Percentiles rank a stretch among this genome's conserved stretches.
Evolutionary conservation across 2,329 filamentous ascomycete species (phyloP).

Genomic region (Aspergillus tanneri): DNA sequence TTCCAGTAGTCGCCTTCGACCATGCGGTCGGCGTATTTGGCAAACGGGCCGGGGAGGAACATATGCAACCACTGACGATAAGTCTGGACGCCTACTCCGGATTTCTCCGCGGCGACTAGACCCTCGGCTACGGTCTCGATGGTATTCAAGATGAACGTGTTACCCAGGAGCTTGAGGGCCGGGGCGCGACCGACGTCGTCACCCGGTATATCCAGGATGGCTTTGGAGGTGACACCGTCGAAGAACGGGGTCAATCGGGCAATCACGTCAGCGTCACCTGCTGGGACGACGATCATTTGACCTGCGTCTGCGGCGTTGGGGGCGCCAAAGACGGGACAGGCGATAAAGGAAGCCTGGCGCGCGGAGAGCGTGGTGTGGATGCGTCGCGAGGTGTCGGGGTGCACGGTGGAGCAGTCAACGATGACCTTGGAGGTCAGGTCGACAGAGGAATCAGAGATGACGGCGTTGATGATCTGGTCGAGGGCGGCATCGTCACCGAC

Average conservation of each 20-base stretch:
- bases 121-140: slow-evolving; percentile 76
- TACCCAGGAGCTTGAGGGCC: slow-evolving; percentile 78
- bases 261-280: slow-evolving; percentile 62
- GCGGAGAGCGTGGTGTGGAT: slow-evolving; percentile 58
- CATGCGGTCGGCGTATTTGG: slow-evolving; percentile 74
- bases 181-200: slow-evolving; percentile 68
- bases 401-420: slow-evolving; percentile 83
- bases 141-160: slow-evolving; percentile 82
- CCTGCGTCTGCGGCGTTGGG: slow-evolving; percentile 57
- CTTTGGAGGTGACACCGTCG: slow-evolving; percentile 68
- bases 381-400: slow-evolving; percentile 73
- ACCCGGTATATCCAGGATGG: slow-evolving; percentile 69
- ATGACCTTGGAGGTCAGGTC: slow-evolving; percentile 71
- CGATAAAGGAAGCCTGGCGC: slow-evolving; percentile 71
- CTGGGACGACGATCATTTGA: slow-evolving; percentile 69
- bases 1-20: slow-evolving; percentile 71
- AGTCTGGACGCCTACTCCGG: slow-evolving; percentile 68
- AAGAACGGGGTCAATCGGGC: slow-evolving; percentile 68
- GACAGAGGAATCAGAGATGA: slow-evolving; percentile 48
- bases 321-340: slow-evolving; percentile 57
- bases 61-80: slow-evolving; percentile 69
- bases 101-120: slow-evolving; percentile 75
- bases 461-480: slow-evolving; percentile 58
- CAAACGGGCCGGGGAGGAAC: slow-evolving; percentile 74
- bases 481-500: slow-evolving; percentile 76